Percentiles rank a stretch among this genome's conserved stretches.
phyloP scores from a whole-genome alignment of 2,329 filamentous ascomycete genomes.

The Chaetomium sp. region DNA sequence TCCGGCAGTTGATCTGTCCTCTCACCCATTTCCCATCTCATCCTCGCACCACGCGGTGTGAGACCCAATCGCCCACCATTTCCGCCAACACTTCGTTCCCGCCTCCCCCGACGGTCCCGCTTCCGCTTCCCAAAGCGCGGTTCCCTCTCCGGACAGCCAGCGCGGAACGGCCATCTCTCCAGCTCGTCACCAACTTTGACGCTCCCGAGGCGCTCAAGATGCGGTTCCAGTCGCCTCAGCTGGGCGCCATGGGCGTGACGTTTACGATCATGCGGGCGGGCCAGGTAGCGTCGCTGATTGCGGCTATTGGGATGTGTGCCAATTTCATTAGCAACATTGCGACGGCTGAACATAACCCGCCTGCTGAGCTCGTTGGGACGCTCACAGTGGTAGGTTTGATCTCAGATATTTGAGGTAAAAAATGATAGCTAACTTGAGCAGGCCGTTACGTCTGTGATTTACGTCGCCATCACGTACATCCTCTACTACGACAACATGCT shows the following conservation, averaged over 20 bases:
- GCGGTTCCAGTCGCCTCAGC: slow-evolving; percentile 19
- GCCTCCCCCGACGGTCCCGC: slow-evolving; percentile 21
- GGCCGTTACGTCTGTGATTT: slow-evolving; percentile 18
- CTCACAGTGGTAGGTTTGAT: slow-evolving; percentile 20
- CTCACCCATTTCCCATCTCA: background rate
- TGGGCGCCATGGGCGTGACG: slow-evolving; percentile 22
- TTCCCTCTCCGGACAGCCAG: slow-evolving; percentile 22
- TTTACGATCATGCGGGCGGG: slow-evolving; percentile 20
- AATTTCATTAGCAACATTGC: slow-evolving; percentile 22
- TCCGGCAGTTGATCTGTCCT: slow-evolving; percentile 22
- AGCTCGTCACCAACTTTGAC: slow-evolving; percentile 18
- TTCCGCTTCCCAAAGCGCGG: slow-evolving; percentile 19
- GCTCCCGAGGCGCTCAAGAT: slow-evolving; percentile 7
- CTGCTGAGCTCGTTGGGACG: slow-evolving; percentile 21
- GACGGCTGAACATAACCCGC: slow-evolving; percentile 15
- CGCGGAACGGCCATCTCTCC: slow-evolving; percentile 20
- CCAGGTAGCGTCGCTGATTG: slow-evolving; percentile 20
- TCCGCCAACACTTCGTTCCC: slow-evolving; percentile 19
- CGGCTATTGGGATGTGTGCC: slow-evolving; percentile 19
- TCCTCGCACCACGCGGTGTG: background rate
- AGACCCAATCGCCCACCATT: slow-evolving; percentile 20
- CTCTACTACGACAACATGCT: slow-evolving; percentile 25
- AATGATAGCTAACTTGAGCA: background rate
- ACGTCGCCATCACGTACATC: slow-evolving; percentile 23
- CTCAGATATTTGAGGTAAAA: background rate